Evolutionary conservation across 1,284 basidiomycete species (phyloP).

Genomic region (Pyrrhoderma noxium): DNA sequence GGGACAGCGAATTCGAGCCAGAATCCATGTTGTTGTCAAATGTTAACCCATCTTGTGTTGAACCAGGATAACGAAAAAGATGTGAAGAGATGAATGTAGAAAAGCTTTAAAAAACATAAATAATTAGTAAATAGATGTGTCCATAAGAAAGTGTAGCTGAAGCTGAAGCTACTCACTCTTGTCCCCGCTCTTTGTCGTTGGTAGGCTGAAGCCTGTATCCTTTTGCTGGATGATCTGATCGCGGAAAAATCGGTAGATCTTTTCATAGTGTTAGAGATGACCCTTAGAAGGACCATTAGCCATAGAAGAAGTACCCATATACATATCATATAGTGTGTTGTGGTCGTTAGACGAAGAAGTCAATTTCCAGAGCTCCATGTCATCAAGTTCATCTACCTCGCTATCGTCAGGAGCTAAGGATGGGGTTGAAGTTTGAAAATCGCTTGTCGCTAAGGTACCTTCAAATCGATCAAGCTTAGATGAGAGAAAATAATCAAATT

Average conservation of each 20-base stretch:
- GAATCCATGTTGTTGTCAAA: slow-evolving; percentile 29
- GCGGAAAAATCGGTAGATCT: slow-evolving; percentile 13
- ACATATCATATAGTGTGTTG: slow-evolving; percentile 29
- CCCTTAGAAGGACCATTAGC: background rate
- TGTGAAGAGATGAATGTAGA: slow-evolving; percentile 10
- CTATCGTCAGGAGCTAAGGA: slow-evolving; percentile 30
- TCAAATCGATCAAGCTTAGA: background rate
- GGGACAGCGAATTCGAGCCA: slow-evolving; percentile 34
- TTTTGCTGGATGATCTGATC: slow-evolving; percentile 1
- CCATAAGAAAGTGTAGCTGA: no score
- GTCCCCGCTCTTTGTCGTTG: no score
- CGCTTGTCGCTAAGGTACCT: background rate
- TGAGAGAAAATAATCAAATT: background rate
- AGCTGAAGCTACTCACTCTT: no score
- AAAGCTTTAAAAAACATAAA: slow-evolving; percentile 1
- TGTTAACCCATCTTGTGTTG: no score
- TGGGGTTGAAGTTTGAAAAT: slow-evolving; percentile 23
- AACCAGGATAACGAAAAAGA: slow-evolving; percentile 22
- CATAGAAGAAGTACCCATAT: slow-evolving; percentile 33
- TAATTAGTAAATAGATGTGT: no score
- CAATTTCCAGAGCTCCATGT: slow-evolving; percentile 28
- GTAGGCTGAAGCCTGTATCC: background rate
- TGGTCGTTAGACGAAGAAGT: slow-evolving; percentile 35
- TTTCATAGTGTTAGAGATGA: background rate
- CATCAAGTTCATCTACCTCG: slow-evolving; percentile 34